Percentiles rank a stretch among this genome's conserved stretches.
Evolutionary conservation across 768 basidiomycete species (phyloP).

Genomic region (Candolleomyces efflorescens): DNA sequence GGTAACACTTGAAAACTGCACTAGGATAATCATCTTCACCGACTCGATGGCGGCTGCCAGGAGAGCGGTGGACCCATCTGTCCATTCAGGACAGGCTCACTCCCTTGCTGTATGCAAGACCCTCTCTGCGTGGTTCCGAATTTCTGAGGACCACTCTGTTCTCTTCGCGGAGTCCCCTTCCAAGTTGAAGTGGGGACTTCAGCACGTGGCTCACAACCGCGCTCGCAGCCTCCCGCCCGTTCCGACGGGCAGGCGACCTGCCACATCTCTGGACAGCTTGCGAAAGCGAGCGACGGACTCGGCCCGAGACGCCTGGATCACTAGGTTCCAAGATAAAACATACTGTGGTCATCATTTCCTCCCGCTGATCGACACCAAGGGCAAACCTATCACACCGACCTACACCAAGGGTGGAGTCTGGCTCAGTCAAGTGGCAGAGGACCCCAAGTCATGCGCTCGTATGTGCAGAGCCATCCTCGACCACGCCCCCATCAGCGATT

Average conservation of each 20-base stretch:
- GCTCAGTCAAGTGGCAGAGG: background rate
- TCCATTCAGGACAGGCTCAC: background rate
- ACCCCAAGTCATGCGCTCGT: background rate
- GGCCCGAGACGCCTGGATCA: background rate
- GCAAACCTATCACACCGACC: background rate
- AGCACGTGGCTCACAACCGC: background rate
- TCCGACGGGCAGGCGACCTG: background rate
- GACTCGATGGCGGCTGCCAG: background rate
- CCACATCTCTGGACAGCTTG: background rate
- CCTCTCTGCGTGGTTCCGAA: background rate
- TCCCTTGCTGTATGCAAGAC: background rate
- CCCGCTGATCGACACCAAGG: background rate
- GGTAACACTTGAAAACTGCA: background rate
- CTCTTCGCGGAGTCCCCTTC: background rate
- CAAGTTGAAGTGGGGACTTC: background rate
- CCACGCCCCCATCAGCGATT: background rate
- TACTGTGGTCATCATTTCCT: background rate
- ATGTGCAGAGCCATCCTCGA: background rate
- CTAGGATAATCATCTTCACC: background rate
- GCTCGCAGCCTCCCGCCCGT: background rate
- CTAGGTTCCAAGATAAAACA: background rate
- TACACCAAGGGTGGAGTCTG: background rate
- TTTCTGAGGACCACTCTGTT: background rate
- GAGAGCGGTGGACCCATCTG: background rate
- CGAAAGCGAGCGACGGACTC: background rate